Base-by-base conservation (phyloP, 164 flowering plant species). In the Aristolochia californica region DNA sequence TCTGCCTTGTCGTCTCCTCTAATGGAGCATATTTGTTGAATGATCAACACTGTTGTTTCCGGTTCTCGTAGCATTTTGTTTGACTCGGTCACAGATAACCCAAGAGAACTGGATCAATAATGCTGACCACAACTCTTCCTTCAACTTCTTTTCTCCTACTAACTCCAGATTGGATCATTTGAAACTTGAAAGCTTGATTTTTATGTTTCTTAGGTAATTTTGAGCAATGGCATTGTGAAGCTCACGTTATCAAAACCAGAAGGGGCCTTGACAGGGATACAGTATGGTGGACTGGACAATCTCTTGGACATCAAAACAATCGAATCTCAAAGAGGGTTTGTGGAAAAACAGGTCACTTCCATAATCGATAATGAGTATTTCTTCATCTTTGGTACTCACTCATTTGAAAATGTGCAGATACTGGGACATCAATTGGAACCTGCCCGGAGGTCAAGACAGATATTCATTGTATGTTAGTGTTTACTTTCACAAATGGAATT, bases 361-460 rank as follows among this genome's bases (percentile, higher is more conserved):
- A 40, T 2, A 28, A 17, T 15, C 8, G 22, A 18, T 5, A 14
- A 17, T n/a, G n/a, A 28, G 18, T 20, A 14, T 55, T 2, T 16
- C 21, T 27, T 26, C 40, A 3, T 34, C 7, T 34, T 34, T 9
- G 40, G 40, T 28, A 7, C 34, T 34, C 0, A 34, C 10, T 4
- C 7, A 34, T 12, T 34, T 34, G 23, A 50, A 34, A 26, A 20
- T 59, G 9, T 75, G 71, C 80, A 78, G 82, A 48, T 80, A 74
- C 48, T 80, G 79, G 82, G 85, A 80, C 45, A 54, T 74, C 43
- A 75, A 78, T 55, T 80, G 85, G 85, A 74, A 58, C 59, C 63
- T 70, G 48, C 80, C 80, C 16, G 77, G 78, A 18, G 78, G 77
- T 21, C 70, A 61, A 50, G 75, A 72, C 63, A 68, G 72, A 73